Percentiles rank a stretch among this genome's conserved stretches.
Conservation (phyloP, 2,329 filamentous ascomycete genomes). For the Aureobasidium musti region DNA sequence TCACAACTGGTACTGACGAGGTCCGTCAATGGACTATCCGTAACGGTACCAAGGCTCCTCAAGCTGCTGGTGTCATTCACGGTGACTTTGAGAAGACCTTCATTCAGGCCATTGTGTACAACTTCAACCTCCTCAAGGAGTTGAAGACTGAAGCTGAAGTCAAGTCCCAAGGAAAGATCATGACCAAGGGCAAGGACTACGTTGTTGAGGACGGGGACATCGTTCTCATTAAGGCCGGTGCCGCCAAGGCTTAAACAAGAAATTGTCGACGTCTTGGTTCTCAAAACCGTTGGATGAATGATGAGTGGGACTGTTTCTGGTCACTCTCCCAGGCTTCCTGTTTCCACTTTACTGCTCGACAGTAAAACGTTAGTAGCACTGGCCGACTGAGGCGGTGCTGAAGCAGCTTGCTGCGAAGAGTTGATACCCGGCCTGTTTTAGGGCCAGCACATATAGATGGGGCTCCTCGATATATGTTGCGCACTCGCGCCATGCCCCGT, state of each 20-base stretch:
- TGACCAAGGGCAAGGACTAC: conserved; percentile 99
- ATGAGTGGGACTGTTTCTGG: conserved; percentile 8
- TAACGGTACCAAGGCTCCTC: conserved; percentile 93
- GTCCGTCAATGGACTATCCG: conserved; percentile 98
- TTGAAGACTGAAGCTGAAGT: conserved; percentile 84
- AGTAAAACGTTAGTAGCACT: background rate
- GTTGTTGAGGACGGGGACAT: conserved; percentile 80
- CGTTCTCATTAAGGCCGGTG: conserved; percentile 86
- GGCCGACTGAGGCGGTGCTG: background rate
- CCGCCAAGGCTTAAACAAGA: conserved; percentile 60
- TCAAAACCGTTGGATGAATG: background rate
- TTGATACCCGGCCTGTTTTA: conserved; percentile 22
- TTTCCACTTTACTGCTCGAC: conserved; percentile 3
- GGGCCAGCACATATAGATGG: conserved; percentile 19
- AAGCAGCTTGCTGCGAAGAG: conserved; percentile 28
- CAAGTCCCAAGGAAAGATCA: conserved; percentile 91
- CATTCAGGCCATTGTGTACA: conserved; percentile 94
- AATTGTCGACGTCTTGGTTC: background rate
- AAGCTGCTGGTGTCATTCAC: conserved; percentile 97
- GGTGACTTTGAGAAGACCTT: conserved; percentile 99
- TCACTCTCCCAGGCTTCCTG: conserved; percentile 15
- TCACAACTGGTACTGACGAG: conserved; percentile 94
- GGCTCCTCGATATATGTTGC: conserved; percentile 10
- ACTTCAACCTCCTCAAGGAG: conserved; percentile 79
- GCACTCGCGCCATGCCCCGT: conserved; percentile 4